Base-by-base conservation (phyloP, 1,139 yeast species). In the Nakaseomyces nivariensis region DNA sequence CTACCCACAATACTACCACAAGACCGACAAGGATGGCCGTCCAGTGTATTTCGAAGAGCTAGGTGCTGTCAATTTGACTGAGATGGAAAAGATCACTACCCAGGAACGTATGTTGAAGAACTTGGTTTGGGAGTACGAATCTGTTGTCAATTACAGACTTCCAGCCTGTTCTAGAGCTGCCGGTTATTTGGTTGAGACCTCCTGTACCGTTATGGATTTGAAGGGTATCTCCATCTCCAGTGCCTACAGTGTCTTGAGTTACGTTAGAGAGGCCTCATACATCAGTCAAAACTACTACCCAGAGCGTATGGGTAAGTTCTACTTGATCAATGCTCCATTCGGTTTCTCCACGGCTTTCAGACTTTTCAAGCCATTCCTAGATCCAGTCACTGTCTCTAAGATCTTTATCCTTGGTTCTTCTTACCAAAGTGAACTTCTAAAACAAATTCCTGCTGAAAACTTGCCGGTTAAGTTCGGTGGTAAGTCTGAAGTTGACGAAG, bases 291-390 rank as follows among this genome's bases (percentile, higher is more conserved):
- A 92, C 74, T 92, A 85, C 71, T 92, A 92, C 69, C 98, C 98
- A n/a, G 98, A 92, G 75, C 85, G 98, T 72, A 90, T 92, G 97
- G 97, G 98, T 63, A 89, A 88, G 71, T 92, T 92, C 67, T 92
- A 88, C 72, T 74, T 90, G 63, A 87, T 92, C 71, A 92, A 92
- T 67, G 96, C 98, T 1, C 98, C 98, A 55, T 92, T 89, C 68
- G 98, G 98, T 4, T 92, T 92, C 72, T 82, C 96, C 38, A 83
- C 97, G 46, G 97, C 95, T 37, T 92, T 92, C 76, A 80, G 80
- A 67, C 67, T 90, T 54, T 87, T 92, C 73, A 89, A 88, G 73
- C 92, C 95, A 53, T 90, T 92, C 72, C 78, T 92, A 64, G 98
- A 92, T 67, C 97, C 97, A 4, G 97, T 92, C 51, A 92, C 98